phyloP scores from a whole-genome alignment of 352 stramenopile species.

The Pythium brachiatum region DNA sequence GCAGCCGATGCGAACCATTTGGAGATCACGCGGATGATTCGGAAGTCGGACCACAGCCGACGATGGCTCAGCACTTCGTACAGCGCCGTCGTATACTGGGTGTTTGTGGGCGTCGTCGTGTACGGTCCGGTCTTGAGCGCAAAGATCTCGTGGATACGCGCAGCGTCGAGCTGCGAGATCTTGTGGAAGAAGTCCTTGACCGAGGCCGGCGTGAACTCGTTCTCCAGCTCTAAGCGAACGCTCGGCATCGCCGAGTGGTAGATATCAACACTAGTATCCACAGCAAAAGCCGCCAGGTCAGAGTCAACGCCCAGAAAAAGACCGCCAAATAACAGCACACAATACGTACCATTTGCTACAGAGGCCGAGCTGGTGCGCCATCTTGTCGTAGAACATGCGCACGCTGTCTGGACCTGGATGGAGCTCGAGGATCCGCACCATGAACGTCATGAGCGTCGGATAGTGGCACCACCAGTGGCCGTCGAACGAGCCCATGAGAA shows the following conservation, averaged over 20 bases:
- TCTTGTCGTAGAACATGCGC: slow-evolving; percentile 68
- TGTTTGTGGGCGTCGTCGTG: slow-evolving; percentile 12
- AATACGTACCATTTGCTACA: slow-evolving; percentile 64
- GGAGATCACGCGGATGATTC: slow-evolving; percentile 69
- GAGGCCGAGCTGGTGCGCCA: slow-evolving; percentile 55
- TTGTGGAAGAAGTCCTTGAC: slow-evolving; percentile 79
- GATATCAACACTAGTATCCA: slow-evolving; percentile 59
- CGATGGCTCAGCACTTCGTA: slow-evolving; percentile 81
- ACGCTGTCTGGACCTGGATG: slow-evolving; percentile 70
- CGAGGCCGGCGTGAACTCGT: slow-evolving; percentile 69
- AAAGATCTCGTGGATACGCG: slow-evolving; percentile 63
- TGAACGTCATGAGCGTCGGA: slow-evolving; percentile 82
- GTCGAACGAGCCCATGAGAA: slow-evolving; percentile 64
- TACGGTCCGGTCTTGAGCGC: slow-evolving; percentile 3
- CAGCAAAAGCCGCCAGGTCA: background rate
- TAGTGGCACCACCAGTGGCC: slow-evolving; percentile 82
- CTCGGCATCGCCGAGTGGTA: slow-evolving; percentile 77
- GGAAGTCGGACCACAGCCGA: slow-evolving; percentile 78
- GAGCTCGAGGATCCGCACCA: slow-evolving; percentile 84
- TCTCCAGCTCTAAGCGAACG: slow-evolving; percentile 72
- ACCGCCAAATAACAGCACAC: background rate
- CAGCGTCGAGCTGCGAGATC: slow-evolving; percentile 62
- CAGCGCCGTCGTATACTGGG: slow-evolving; percentile 37
- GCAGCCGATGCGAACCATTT: slow-evolving; percentile 52
- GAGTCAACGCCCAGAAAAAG: background rate